phyloP scores from a whole-genome alignment of 805 yeast species.

The Kockiozyma suomiensis region DNA sequence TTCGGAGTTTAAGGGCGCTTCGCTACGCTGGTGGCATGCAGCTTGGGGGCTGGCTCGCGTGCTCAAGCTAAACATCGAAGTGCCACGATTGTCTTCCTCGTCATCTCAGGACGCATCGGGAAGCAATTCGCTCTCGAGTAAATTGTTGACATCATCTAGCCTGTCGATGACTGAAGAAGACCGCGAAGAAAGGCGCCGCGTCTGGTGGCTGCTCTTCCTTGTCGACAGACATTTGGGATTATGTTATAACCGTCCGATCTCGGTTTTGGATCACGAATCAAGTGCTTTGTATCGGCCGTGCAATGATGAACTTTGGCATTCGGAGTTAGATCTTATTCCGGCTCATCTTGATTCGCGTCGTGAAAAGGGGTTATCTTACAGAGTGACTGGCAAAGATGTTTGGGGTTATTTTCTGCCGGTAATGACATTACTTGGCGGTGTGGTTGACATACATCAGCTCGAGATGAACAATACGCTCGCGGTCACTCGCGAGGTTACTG shows the following conservation, averaged over 20 bases:
- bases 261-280: conserved; percentile 43
- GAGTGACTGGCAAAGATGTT: conserved; percentile 42
- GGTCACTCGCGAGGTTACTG: conserved; percentile 25
- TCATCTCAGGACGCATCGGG: neutral
- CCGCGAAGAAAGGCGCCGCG: conserved; percentile 47
- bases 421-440: conserved; percentile 43
- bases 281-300: conserved; percentile 43
- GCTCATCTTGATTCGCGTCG: conserved; percentile 42
- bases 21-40: conserved; percentile 42
- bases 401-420: conserved; percentile 48
- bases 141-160: neutral
- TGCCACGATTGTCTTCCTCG: conserved; percentile 18
- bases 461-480: conserved; percentile 37
- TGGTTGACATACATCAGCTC: conserved; percentile 36
- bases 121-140: neutral
- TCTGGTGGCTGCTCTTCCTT: conserved; percentile 49
- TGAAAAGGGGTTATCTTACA: conserved; percentile 37
- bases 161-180: conserved; percentile 36
- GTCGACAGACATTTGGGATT: conserved; percentile 47
- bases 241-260: conserved; percentile 44
- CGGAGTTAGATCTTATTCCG: conserved; percentile 37
- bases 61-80: conserved; percentile 39
- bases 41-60: conserved; percentile 42
- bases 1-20: conserved; percentile 41
- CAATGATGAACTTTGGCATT: conserved; percentile 44